phyloP scores from a whole-genome alignment of 108 stramenopile genomes.

The Nannochloropsis granulata region DNA sequence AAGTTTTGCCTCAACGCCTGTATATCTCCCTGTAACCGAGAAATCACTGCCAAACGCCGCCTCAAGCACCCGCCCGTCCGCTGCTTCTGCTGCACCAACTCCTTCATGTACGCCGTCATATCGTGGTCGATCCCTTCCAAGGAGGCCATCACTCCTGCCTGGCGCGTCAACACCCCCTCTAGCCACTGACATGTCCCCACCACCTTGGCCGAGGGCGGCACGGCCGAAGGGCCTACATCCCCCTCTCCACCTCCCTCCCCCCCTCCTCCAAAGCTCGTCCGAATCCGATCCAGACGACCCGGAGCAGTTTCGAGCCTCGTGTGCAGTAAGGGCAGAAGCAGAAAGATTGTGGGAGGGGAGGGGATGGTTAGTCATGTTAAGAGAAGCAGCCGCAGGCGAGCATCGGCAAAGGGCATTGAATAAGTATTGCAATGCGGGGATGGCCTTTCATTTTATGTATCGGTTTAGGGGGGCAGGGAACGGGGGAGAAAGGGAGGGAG shows the following conservation, averaged over 20 bases:
- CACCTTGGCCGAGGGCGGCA: neutral
- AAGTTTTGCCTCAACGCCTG: neutral
- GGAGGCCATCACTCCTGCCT: neutral
- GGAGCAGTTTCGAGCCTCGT: conserved; percentile 20
- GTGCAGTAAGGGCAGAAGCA: neutral
- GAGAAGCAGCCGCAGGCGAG: neutral
- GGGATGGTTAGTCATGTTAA: neutral
- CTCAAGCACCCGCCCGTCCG: neutral
- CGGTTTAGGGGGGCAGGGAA: neutral
- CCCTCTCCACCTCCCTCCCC: neutral
- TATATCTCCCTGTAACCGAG: neutral
- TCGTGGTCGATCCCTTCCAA: neutral
- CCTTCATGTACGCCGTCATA: neutral
- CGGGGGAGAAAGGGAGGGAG: neutral
- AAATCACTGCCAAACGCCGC: neutral
- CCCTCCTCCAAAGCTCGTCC: neutral
- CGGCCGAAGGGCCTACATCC: neutral
- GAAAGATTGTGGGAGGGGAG: neutral
- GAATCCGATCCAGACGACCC: neutral
- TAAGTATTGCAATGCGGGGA: neutral
- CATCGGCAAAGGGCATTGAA: neutral
- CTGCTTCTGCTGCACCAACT: neutral
- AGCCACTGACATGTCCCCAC: neutral
- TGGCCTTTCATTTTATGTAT: conserved; percentile 18
- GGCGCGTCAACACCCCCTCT: neutral